phyloP scores from a whole-genome alignment of 345 rosid genomes.

The Eucalyptus guilfoylei region DNA sequence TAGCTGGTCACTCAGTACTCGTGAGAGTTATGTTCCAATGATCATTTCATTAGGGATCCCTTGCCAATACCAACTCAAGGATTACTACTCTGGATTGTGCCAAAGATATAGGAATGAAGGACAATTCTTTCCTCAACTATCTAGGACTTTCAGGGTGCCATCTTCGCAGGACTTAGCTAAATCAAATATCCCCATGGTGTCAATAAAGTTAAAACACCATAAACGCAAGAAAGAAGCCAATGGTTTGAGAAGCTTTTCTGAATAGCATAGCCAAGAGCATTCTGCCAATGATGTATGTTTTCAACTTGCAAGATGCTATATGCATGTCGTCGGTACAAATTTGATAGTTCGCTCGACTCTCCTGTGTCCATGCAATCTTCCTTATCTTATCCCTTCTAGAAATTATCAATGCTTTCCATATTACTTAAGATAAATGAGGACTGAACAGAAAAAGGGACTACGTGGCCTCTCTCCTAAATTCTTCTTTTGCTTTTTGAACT shows the following conservation, averaged over 20 bases:
- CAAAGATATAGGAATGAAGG: background rate
- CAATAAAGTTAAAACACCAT: background rate
- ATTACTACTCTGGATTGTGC: slow-evolving; percentile 12
- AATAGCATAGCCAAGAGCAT: background rate
- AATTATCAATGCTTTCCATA: background rate
- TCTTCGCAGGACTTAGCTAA: background rate
- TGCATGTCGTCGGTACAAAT: background rate
- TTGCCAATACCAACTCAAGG: slow-evolving; percentile 34
- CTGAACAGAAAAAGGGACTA: background rate
- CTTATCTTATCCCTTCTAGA: background rate
- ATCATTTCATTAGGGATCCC: slow-evolving; percentile 23
- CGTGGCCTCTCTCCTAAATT: no score
- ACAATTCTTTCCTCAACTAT: background rate
- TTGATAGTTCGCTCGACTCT: background rate
- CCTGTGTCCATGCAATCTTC: background rate
- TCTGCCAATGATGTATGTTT: background rate
- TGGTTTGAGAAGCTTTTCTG: background rate
- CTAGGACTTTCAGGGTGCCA: background rate
- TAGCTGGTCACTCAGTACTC: slow-evolving; percentile 30
- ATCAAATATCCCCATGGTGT: background rate
- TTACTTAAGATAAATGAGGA: background rate
- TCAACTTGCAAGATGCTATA: background rate
- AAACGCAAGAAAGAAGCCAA: background rate
- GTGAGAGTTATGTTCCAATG: slow-evolving; percentile 21
- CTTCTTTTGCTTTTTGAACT: no score